Base-by-base conservation (phyloP, 306 rosid genomes). In the Prunus mongolica region DNA sequence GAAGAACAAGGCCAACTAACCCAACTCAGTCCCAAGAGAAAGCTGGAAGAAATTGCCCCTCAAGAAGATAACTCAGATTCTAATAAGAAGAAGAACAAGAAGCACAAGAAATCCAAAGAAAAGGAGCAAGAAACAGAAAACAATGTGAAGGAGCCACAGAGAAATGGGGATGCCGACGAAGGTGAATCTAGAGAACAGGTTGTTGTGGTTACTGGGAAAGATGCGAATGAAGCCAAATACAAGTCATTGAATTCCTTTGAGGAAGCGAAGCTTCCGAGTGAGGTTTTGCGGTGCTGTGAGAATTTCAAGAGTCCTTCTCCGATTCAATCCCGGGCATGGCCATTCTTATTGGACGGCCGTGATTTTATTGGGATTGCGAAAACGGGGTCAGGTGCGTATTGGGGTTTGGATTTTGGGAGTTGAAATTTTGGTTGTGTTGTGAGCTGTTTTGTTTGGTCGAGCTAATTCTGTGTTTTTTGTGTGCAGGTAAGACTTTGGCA, bases 291-390 rank as follows among this genome's bases (percentile, higher is more conserved):
- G 78, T 94, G 98, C 81, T 94, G 98, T 71, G 82, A 82, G 84
- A 89, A 86, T 57, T 94, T 94, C 71, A 85, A 88, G 73, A 89
- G 24, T 32, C 99, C 99, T 12, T 92, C 97, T 6, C 90, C 91
- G 67, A 95, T 92, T 83, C 99, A 95, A 76, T 89, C 99, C 9
- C 88, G 87, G 25, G 96, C 97, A 4, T 95, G 97, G 99, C 99
- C 97, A 22, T 95, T 92, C 81, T 86, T 95, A 65, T 79, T 95
- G 83, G 86, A 90, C 56, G 93, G 90, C 65, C 99, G 96, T 19
- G 97, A 95, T 88, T 86, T 95, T 50, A 95, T 95, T 8, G 99
- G 97, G 72, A 92, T 95, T 77, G 99, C 99, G 0, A 93, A 93
- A n/a, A 92, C 99, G 60, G 99, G 97, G 8, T 95, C 99, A 79